A percentile compares a stretch with the other conserved stretches of the same genome.
Conservation (phyloP, 176 grass and related monocot species). For the Bothriochloa decipiens region DNA sequence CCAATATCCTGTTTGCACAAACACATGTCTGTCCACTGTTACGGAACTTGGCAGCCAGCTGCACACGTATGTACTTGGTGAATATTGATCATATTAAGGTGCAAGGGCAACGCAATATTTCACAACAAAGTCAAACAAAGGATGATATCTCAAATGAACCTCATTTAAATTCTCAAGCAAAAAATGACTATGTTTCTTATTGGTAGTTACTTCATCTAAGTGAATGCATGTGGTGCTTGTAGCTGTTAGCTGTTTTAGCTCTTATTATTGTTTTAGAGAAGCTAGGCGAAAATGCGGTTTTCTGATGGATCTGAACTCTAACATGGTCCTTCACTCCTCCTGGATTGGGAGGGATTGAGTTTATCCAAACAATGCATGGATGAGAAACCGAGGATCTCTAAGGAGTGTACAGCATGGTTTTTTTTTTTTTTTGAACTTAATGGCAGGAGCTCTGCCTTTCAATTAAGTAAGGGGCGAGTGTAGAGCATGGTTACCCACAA, state of each 20-base stretch:
- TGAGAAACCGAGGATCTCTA: no score
- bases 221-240: neutral
- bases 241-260: constrained; percentile 5
- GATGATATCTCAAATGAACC: neutral
- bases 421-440: no score
- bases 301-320: constrained; percentile 9
- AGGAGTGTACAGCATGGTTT: neutral
- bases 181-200: neutral
- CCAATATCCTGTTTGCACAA: constrained; percentile 97
- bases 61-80: constrained; percentile 35
- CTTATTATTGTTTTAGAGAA: constrained; percentile 4
- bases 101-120: constrained; percentile 10
- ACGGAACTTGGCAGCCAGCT: constrained; percentile 97
- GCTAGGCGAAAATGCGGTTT: neutral
- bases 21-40: constrained; percentile 98
- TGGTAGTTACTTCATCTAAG: neutral
- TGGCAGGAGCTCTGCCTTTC: no score
- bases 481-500: no score
- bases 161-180: neutral
- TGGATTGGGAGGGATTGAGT: neutral
- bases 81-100: constrained; percentile 28
- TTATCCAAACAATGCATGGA: no score
- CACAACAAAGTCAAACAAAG: constrained; percentile 5
- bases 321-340: neutral
- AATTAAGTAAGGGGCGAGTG: no score